Evolutionary conservation across 1,284 basidiomycete species (phyloP), one percentile per base, ranked within the genome.

Genomic region (Pseudozyma thailandica): DNA sequence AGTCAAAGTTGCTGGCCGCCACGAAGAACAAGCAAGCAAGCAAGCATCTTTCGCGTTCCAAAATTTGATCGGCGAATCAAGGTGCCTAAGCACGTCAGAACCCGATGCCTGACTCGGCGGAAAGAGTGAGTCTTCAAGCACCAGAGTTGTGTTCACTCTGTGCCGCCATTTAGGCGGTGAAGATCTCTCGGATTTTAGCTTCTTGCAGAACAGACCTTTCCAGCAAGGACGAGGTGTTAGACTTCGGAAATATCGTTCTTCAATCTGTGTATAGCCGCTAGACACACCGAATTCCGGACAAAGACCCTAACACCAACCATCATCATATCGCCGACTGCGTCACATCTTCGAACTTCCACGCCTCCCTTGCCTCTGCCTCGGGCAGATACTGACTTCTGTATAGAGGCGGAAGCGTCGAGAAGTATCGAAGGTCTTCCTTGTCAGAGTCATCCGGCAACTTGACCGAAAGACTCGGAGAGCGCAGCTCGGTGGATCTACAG

Each of bases 171-270:
- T n/a, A n/a, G n/a, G n/a, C n/a, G n/a, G n/a, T n/a, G n/a, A n/a
- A n/a, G 5, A 9, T 27, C 26, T 28, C 30, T 48, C 55, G 55
- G 55, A 57, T 31, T 57, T 57, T 50, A 57, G 54, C n/a, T n/a
- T n/a, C n/a, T n/a, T n/a, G n/a, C n/a, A n/a, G n/a, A n/a, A 9
- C 12, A 28, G 15, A 10, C 39, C 28, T 46, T 53, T 37, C 9
- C 3, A 13, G 37, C 13, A 3, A 26, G 16, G 12, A 21, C 6
- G 0, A 0, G 8, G 13, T 54, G 37, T 54, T 47, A 55, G 45
- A 35, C 30, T 33, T 20, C 21, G 21, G 28, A 28, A 30, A 39
- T 30, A 2, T 50, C 6, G 21, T 26, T 10, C 18, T 23, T n/a
- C 15, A 5, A 16, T 27, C 26, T 31, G 26, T 46, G 18, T 20